Evolutionary conservation across 1,284 basidiomycete genomes (phyloP), one percentile per base, ranked within the genome.

Genomic region (Ustilago hordei): DNA sequence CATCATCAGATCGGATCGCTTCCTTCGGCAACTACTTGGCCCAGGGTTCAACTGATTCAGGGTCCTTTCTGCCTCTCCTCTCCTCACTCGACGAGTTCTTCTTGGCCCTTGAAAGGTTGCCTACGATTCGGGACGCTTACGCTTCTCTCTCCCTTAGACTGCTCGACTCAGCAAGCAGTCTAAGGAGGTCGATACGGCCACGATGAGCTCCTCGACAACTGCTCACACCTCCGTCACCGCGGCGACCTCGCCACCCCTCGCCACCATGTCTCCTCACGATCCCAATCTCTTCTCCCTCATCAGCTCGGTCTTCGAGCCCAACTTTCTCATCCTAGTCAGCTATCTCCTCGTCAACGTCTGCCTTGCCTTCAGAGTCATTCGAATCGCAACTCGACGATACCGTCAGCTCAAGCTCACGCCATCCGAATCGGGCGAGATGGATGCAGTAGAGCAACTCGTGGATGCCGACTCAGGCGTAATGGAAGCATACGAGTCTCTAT

Each of bases 301-400:
- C 63, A 47, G 39, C 34, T 58, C 77, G 23, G 39, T 75, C 31
- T 59, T 80, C n/a, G 75, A 80, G 39, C 79, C 74, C 55, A 79
- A 81, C 60, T 58, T 79, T 9, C 55, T 73, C 67, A 77, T 81
- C 55, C 69, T 81, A 43, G 41, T 74, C 39, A 17, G 43, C n/a
- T 81, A 81, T 41, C 68, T 79, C 53, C 43, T 38, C 55, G 53
- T 76, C 62, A 79, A 73, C 36, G 35, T 71, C 50, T 60, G 60
- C 23, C 67, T 76, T 41, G 66, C 65, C 8, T 58, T 23, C 32
- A 55, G 60, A 11, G 66, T 67, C 45, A 39, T 75, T 13, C 34
- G 61, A 3, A 57, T 78, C 34, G 70, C 75, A 3, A 78, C 71
- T 4, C 58, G 38, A 32, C 8, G 41, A 13, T 61, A 77, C n/a